Percentiles rank a stretch among this genome's conserved stretches.
These are phyloP conservation scores for Lolium perenne DNA, from an alignment of 176 grass and related monocot genomes.

Conservation along the genomic window DNA sequence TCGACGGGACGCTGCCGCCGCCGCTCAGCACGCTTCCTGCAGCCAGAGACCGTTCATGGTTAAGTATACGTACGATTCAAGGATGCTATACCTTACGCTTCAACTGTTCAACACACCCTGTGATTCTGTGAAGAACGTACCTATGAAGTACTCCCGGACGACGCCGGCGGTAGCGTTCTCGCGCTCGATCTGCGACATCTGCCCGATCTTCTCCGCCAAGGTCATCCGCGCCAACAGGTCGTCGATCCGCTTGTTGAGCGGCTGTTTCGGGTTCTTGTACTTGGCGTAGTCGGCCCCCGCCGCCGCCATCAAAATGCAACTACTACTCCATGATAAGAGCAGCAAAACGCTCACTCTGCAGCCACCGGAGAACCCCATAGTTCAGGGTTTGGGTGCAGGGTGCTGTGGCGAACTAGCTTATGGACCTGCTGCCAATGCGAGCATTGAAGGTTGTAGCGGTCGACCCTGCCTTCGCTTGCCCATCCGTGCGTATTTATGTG, in stretches of 20 bases:
- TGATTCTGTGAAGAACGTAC: not conserved
- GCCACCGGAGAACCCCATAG: not conserved
- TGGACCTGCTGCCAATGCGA: not conserved
- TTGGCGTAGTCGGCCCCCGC: conserved; percentile 1
- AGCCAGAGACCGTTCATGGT: not conserved
- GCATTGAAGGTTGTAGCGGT: no score
- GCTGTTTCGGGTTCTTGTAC: conserved; percentile 63
- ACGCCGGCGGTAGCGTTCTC: conserved; percentile 55
- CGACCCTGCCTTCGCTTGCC: no score
- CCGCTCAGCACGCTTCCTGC: conserved; percentile 72
- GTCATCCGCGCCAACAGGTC: conserved; percentile 61
- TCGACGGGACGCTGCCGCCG: conserved; percentile 57
- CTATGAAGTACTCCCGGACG: conserved; percentile 53
- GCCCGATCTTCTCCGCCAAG: conserved; percentile 32
- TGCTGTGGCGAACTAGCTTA: not conserved
- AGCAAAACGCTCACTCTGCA: not conserved
- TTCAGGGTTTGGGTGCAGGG: not conserved
- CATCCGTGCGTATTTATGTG: not conserved
- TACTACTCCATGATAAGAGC: conserved; percentile 5
- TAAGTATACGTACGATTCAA: no score
- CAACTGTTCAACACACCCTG: no score
- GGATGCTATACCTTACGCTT: no score
- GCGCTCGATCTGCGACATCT: conserved; percentile 53
- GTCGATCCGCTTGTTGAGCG: conserved; percentile 42
- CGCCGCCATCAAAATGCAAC: not conserved